Conservation (phyloP, 2,329 filamentous ascomycete genomes). For the Scedosporium boydii region DNA sequence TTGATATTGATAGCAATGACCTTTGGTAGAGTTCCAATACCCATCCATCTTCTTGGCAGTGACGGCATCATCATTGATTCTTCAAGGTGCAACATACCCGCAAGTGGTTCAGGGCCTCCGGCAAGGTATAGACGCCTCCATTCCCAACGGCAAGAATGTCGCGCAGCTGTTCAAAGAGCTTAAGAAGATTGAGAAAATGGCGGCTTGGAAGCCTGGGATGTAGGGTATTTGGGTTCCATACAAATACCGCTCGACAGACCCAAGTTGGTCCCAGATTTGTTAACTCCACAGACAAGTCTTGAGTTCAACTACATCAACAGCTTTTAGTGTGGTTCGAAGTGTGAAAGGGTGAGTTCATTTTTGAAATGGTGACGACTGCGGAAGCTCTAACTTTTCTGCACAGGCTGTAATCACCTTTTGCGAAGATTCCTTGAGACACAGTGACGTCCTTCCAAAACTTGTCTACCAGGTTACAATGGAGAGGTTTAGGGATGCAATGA, state of each 20-base stretch:
- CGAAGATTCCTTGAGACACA: conserved; percentile 17
- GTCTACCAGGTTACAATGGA: conserved; percentile 13
- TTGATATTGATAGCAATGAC: too few species aligned
- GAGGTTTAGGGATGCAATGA: too few species aligned
- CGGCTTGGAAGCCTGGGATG: conserved; percentile 12
- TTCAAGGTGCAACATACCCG: conserved; percentile 16
- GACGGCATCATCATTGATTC: not conserved
- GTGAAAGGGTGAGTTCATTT: conserved; percentile 15
- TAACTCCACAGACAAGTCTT: conserved; percentile 13
- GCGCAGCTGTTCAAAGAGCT: conserved; percentile 16
- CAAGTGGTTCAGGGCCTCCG: conserved; percentile 17
- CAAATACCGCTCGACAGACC: conserved; percentile 2
- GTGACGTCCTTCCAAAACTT: conserved; percentile 15
- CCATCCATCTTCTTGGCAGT: not conserved
- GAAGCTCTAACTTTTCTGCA: not conserved
- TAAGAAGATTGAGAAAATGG: conserved; percentile 14
- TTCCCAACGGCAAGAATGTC: conserved; percentile 16
- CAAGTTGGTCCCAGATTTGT: conserved; percentile 11
- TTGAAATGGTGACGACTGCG: not conserved
- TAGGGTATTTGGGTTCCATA: not conserved
- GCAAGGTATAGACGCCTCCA: conserved; percentile 15
- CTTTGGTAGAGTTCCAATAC: not conserved
- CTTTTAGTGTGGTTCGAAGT: conserved; percentile 16
- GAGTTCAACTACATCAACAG: conserved; percentile 14
- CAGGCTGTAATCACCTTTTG: conserved; percentile 18